Conservation (phyloP, 2,329 filamentous ascomycete species). For the Metarhizium brunneum region DNA sequence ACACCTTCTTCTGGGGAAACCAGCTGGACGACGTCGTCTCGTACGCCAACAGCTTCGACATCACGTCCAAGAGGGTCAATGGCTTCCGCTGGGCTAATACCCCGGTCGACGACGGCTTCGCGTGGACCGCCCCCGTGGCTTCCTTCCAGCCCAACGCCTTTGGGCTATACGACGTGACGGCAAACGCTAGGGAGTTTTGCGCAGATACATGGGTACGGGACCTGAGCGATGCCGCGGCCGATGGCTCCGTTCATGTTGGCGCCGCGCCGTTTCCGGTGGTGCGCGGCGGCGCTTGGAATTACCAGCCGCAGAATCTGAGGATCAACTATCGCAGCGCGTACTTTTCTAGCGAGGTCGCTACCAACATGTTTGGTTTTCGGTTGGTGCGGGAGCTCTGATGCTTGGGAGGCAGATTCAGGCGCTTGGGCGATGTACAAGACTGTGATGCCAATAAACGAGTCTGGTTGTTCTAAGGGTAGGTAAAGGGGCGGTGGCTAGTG, state of each 20-base stretch:
- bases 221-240: neutral
- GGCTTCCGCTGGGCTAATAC: constrained; percentile 6
- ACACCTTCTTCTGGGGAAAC: constrained; percentile 10
- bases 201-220: constrained; percentile 5
- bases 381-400: constrained; percentile 6
- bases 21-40: neutral
- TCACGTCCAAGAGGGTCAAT: constrained; percentile 1
- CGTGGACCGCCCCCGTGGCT: constrained; percentile 8
- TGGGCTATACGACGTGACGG: constrained; percentile 9
- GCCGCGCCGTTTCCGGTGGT: constrained; percentile 7
- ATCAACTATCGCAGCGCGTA: constrained; percentile 9
- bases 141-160: constrained; percentile 9
- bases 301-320: constrained; percentile 7
- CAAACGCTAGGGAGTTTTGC: constrained; percentile 9
- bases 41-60: constrained; percentile 10
- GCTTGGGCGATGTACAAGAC: no score
- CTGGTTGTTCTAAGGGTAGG: no score
- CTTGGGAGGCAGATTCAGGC: no score
- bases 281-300: constrained; percentile 9
- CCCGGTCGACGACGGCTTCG: constrained; percentile 5
- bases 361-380: constrained; percentile 9
- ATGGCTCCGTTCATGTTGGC: constrained; percentile 5
- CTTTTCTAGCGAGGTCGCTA: constrained; percentile 7
- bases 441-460: no score
- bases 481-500: no score